Conservation (phyloP, 2,329 filamentous ascomycete species). For the Verticillium alfalfae region DNA sequence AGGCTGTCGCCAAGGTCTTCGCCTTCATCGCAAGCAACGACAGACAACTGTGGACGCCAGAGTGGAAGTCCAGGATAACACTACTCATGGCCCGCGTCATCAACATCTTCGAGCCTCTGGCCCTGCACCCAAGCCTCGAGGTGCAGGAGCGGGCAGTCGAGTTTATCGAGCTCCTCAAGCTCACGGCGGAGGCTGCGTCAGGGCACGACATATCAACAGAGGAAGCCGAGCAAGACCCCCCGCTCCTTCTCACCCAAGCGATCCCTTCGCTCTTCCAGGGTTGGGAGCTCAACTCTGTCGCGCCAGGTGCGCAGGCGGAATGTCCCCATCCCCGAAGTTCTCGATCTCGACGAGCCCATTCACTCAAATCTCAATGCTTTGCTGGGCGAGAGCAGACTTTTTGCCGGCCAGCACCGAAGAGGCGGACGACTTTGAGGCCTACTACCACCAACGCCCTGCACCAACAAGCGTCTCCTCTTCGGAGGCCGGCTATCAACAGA, state of each 20-base stretch:
- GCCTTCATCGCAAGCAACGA: conserved; percentile 63
- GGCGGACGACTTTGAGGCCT: conserved; percentile 62
- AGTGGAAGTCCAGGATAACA: conserved; percentile 67
- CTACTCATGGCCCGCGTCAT: conserved; percentile 78
- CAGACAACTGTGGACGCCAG: conserved; percentile 61
- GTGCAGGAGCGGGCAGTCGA: conserved; percentile 94
- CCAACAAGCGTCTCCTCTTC: conserved; percentile 44
- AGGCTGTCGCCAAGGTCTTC: conserved; percentile 83
- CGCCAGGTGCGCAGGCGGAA: conserved; percentile 73
- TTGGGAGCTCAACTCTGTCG: conserved; percentile 88
- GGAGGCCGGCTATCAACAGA: conserved; percentile 49
- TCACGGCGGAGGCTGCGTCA: conserved; percentile 76
- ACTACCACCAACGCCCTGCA: conserved; percentile 54
- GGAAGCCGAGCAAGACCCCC: conserved; percentile 58
- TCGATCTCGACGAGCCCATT: conserved; percentile 79
- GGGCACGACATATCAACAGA: conserved; percentile 56
- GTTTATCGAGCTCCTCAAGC: conserved; percentile 81
- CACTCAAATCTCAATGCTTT: conserved; percentile 67
- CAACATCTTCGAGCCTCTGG: conserved; percentile 73
- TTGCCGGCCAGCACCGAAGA: conserved; percentile 44
- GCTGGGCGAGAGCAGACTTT: conserved; percentile 52
- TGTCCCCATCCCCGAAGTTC: conserved; percentile 68
- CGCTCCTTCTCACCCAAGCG: conserved; percentile 81
- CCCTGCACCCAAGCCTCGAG: conserved; percentile 79
- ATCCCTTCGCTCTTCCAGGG: conserved; percentile 84